Evolutionary conservation across 2,329 filamentous ascomycete genomes (phyloP).

Genomic region (Microdochium trichocladiopsis): DNA sequence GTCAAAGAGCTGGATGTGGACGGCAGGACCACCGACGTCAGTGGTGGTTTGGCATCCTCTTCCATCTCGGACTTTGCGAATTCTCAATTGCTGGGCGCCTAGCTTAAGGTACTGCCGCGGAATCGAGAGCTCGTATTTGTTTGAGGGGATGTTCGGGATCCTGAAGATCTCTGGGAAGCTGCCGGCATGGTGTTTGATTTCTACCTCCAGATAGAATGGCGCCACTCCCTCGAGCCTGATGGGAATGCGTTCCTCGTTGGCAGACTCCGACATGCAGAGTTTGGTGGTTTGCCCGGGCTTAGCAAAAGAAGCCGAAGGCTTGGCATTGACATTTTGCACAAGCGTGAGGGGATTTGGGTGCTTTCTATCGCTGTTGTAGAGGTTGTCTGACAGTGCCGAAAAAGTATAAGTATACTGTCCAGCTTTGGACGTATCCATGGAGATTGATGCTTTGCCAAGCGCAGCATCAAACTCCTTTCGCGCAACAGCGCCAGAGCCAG

Average conservation of each 20-base stretch:
- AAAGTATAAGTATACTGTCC: constrained; percentile 86
- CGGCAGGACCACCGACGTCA: constrained; percentile 63
- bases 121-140: constrained; percentile 72
- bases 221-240: constrained; percentile 76
- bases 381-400: constrained; percentile 71
- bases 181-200: constrained; percentile 85
- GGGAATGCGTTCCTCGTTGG: constrained; percentile 79
- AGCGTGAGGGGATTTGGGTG: constrained; percentile 62
- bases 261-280: constrained; percentile 81
- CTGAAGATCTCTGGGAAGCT: constrained; percentile 73
- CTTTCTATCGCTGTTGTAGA: constrained; percentile 69
- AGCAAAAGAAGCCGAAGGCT: constrained; percentile 73
- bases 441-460: constrained; percentile 67
- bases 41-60: constrained; percentile 79
- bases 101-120: constrained; percentile 79
- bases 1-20: constrained; percentile 89
- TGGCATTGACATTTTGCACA: constrained; percentile 77
- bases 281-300: constrained; percentile 91
- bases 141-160: constrained; percentile 70
- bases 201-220: constrained; percentile 85
- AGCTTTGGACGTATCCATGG: constrained; percentile 78
- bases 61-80: constrained; percentile 83
- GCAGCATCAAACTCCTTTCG: constrained; percentile 71
- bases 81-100: constrained; percentile 82
- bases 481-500: constrained; percentile 57